Evolutionary conservation across 2,329 filamentous ascomycete genomes (phyloP).

Genomic region (Sporothrix protearum): DNA sequence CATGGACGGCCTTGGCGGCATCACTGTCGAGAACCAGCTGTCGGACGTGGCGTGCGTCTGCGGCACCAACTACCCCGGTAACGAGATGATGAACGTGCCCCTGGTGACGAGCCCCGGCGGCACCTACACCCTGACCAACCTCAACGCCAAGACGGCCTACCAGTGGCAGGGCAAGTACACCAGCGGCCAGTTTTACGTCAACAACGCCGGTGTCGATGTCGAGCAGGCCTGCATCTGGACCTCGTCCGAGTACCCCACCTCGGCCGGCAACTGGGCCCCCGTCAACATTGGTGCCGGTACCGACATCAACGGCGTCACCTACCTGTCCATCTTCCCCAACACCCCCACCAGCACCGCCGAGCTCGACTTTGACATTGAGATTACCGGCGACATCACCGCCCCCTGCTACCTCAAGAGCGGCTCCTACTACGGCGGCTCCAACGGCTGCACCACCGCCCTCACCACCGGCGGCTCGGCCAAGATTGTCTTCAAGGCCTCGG

Average conservation of each 20-base stretch:
- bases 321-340: conserved; percentile 83
- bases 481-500: conserved; percentile 22
- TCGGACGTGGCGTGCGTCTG: conserved; percentile 67
- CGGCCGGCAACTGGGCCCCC: conserved; percentile 80
- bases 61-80: conserved; percentile 94
- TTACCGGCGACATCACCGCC: conserved; percentile 59
- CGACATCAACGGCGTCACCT: conserved; percentile 62
- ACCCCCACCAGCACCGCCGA: conserved; percentile 64
- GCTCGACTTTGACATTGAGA: conserved; percentile 76
- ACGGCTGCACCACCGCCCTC: conserved; percentile 62
- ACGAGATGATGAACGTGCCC: conserved; percentile 82
- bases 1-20: conserved; percentile 64
- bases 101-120: conserved; percentile 59
- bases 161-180: conserved; percentile 70
- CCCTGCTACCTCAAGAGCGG: conserved; percentile 65
- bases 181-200: conserved; percentile 95
- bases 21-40: conserved; percentile 74
- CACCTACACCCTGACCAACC: conserved; percentile 67
- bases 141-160: conserved; percentile 70
- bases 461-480: conserved; percentile 21
- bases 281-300: conserved; percentile 79
- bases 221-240: conserved; percentile 74
- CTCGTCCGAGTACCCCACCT: conserved; percentile 46
- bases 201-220: conserved; percentile 67
- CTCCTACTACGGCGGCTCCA: conserved; percentile 54